Conservation (phyloP, 129 eudicot species). For the Flaveria bidentis region DNA sequence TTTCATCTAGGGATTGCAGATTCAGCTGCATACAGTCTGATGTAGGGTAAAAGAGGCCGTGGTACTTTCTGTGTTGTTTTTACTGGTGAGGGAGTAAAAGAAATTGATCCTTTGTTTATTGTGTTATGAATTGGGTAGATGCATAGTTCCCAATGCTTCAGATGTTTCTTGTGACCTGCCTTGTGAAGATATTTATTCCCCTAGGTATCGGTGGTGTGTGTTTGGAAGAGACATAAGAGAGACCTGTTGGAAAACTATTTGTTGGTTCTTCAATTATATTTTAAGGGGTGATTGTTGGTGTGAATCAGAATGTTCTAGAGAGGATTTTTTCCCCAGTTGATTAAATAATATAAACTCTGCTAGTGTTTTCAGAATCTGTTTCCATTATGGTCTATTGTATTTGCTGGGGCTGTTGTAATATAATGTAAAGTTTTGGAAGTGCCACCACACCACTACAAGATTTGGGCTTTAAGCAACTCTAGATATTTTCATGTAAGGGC, state of each 20-base stretch:
- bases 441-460: conserved; percentile 5
- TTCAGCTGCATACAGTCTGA: conserved; percentile 19
- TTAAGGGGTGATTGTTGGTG: conserved; percentile 21
- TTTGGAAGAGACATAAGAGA: conserved; percentile 20
- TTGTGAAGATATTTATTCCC: conserved; percentile 6
- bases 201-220: conserved; percentile 15
- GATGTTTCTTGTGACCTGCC: conserved; percentile 16
- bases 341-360: conserved; percentile 38
- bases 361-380: conserved; percentile 60
- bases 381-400: conserved; percentile 35
- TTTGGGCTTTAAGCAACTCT: conserved; percentile 4
- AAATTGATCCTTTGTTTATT: conserved; percentile 21
- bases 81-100: conserved; percentile 18
- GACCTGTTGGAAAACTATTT: conserved; percentile 20
- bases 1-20: conserved; percentile 4
- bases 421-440: conserved; percentile 23
- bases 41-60: conserved; percentile 5
- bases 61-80: conserved; percentile 24
- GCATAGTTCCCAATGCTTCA: conserved; percentile 29
- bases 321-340: conserved; percentile 36
- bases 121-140: conserved; percentile 7
- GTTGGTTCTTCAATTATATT: conserved; percentile 11
- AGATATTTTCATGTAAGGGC: not conserved
- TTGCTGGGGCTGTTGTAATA: conserved; percentile 28
- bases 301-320: conserved; percentile 35